Base-by-base conservation (phyloP, 2,329 filamentous ascomycete genomes). In the Gaeumannomyces sp. region DNA sequence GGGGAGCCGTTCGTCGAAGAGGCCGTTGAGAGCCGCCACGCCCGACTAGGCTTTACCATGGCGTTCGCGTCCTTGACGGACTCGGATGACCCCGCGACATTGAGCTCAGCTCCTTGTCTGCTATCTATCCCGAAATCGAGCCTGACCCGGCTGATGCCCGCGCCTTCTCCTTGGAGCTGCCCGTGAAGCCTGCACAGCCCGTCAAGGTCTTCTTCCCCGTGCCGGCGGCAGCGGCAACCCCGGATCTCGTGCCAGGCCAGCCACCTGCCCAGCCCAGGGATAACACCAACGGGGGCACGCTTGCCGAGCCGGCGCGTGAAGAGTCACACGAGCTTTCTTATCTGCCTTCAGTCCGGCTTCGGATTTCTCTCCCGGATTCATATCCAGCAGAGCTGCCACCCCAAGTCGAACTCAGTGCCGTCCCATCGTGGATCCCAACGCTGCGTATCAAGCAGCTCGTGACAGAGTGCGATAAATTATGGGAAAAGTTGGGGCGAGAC, bases 71-170 rank as follows among this genome's bases (percentile, higher is more conserved):
- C 45, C 56, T 56, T 53, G 6, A 73, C 76, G 64, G 76, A 76
- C 65, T 76, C 74, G 68, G 80, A 83, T 70, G 82, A 86, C 70
- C 77, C 68, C 85, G 87, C 62, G 74, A 79, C 64, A 77, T 81
- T 60, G 87, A 90, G 77, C 78, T 90, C 64, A 82, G 80, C 70
- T 83, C 85, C 19, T 80, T 90, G 65, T 76, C 80, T 65, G 85
- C 86, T 67, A 90, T 90, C 70, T 90, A 83, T 68, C 87, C 87
- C n/a, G 88, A 90, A 74, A 82, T 90, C 19, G 78, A 78, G 35
- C 72, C 79, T 27, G 73, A 78, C 60, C 71, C 77, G 8, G 70
- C 79, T 38, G 76, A 80, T 65, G 72, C 72, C n/a, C 81, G 81
- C 69, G 77, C 76, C 10, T 82, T 88, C 71, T 77, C 78, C 59